These are phyloP conservation scores for Mortierella sp. DNA, from an alignment of 371 early-diverging fungal species.

Conservation along the genomic window DNA sequence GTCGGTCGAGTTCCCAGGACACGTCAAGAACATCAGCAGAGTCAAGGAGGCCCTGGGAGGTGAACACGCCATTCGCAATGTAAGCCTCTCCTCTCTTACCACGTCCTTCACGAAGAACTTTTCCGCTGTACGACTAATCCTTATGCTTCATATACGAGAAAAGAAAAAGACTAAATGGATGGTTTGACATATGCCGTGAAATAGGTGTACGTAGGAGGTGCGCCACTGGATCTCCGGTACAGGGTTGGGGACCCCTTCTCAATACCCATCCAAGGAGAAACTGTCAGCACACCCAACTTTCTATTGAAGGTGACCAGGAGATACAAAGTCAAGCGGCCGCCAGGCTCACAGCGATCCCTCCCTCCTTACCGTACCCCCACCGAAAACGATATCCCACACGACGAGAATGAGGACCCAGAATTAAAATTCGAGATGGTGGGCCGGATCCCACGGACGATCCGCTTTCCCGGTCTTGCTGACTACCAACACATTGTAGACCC, in stretches of 20 bases:
- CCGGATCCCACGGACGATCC: slow-evolving; percentile 32
- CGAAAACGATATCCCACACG: slow-evolving; percentile 35
- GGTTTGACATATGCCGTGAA: background rate
- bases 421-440: slow-evolving; percentile 33
- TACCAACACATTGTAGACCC: slow-evolving; percentile 53
- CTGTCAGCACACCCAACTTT: slow-evolving; percentile 38
- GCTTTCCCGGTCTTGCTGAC: slow-evolving; percentile 49
- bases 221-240: slow-evolving; percentile 44
- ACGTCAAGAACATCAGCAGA: slow-evolving; percentile 36
- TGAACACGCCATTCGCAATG: slow-evolving; percentile 45
- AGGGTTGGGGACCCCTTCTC: slow-evolving; percentile 47
- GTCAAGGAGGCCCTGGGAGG: slow-evolving; percentile 46
- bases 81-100: background rate
- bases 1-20: slow-evolving; percentile 51
- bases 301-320: slow-evolving; percentile 46
- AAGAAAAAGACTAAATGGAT: too few species aligned
- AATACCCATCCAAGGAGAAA: slow-evolving; percentile 51
- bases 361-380: slow-evolving; percentile 40
- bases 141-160: too few species aligned
- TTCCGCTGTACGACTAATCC: background rate
- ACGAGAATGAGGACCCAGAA: slow-evolving; percentile 41
- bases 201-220: slow-evolving; percentile 53
- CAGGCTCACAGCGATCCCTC: slow-evolving; percentile 33
- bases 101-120: background rate
- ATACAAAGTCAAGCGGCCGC: slow-evolving; percentile 48